A percentile compares a stretch with the other conserved stretches of the same genome.
Evolutionary conservation across 2,329 filamentous ascomycete genomes (phyloP).

Genomic region (Colletotrichum echinochloae): DNA sequence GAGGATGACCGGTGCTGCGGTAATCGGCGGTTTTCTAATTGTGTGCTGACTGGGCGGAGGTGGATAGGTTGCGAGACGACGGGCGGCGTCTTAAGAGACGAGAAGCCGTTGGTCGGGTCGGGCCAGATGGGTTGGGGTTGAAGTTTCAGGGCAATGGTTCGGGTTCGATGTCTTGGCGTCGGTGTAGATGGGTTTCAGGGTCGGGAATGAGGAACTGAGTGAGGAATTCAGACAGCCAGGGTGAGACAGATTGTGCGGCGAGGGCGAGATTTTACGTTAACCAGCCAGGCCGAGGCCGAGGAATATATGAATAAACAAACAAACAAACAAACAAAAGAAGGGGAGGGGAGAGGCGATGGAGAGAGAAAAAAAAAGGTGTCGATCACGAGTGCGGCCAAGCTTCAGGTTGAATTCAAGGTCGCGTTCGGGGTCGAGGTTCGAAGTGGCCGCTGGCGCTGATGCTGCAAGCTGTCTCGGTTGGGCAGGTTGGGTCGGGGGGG

Average conservation of each 20-base stretch:
- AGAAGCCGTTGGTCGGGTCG: conserved; percentile 38
- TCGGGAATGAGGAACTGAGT: background rate
- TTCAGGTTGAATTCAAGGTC: conserved; percentile 20
- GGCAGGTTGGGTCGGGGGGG: conserved; percentile 35
- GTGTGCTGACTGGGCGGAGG: conserved; percentile 15
- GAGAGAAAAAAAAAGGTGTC: background rate
- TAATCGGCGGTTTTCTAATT: conserved; percentile 36
- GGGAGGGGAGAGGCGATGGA: background rate
- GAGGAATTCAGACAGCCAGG: background rate
- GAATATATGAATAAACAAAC: background rate
- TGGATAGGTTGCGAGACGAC: conserved; percentile 29
- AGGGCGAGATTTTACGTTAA: background rate
- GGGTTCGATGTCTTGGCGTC: conserved; percentile 19
- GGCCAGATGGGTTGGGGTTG: conserved; percentile 26
- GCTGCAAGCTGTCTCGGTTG: conserved; percentile 23
- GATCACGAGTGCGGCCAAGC: conserved; percentile 3
- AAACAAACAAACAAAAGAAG: background rate
- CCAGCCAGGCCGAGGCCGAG: background rate
- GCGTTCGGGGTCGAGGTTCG: conserved; percentile 3
- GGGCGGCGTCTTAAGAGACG: conserved; percentile 35
- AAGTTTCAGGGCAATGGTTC: conserved; percentile 17
- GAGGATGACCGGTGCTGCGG: conserved; percentile 34
- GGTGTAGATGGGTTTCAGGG: background rate
- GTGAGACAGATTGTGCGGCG: background rate
- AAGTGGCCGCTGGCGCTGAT: conserved; percentile 6